phyloP scores from a whole-genome alignment of 2,329 filamentous ascomycete genomes.

The Aspergillus tubingensis region DNA sequence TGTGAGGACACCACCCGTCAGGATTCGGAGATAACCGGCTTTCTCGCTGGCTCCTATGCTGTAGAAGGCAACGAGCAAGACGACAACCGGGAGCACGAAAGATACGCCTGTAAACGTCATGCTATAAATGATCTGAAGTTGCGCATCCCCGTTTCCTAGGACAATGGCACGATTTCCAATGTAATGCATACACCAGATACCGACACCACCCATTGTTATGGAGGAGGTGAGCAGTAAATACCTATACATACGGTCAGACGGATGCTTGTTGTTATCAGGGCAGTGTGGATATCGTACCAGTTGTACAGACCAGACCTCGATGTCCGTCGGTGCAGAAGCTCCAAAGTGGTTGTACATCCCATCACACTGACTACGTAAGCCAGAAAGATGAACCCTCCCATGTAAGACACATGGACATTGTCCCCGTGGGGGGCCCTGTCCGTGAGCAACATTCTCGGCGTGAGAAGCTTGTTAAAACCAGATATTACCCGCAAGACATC shows the following conservation, averaged over 20 bases:
- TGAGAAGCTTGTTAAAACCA: not conserved
- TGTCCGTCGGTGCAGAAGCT: slow-evolving; percentile 76
- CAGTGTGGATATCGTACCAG: slow-evolving; percentile 54
- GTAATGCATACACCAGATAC: slow-evolving; percentile 81
- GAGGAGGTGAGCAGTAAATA: slow-evolving; percentile 65
- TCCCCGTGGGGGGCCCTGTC: slow-evolving; percentile 13
- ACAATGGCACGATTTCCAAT: slow-evolving; percentile 79
- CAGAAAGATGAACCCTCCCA: slow-evolving; percentile 67
- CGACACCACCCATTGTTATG: slow-evolving; percentile 71
- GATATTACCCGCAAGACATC: not conserved
- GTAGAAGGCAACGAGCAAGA: slow-evolving; percentile 72
- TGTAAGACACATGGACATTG: slow-evolving; percentile 25
- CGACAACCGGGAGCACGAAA: slow-evolving; percentile 76
- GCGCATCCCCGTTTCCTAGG: slow-evolving; percentile 62
- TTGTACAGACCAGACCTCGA: slow-evolving; percentile 69
- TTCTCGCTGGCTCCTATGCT: slow-evolving; percentile 63
- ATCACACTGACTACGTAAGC: slow-evolving; percentile 71
- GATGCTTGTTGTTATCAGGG: not conserved
- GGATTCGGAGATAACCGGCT: slow-evolving; percentile 60
- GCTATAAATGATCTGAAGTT: slow-evolving; percentile 74
- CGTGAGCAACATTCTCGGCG: slow-evolving; percentile 23
- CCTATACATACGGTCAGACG: slow-evolving; percentile 41
- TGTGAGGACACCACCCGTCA: slow-evolving; percentile 66
- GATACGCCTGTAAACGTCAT: slow-evolving; percentile 72
- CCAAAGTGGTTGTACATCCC: slow-evolving; percentile 76